Evolutionary conservation across 139 green algal genomes (phyloP).

Genomic region (Spirogloea muscicola): DNA sequence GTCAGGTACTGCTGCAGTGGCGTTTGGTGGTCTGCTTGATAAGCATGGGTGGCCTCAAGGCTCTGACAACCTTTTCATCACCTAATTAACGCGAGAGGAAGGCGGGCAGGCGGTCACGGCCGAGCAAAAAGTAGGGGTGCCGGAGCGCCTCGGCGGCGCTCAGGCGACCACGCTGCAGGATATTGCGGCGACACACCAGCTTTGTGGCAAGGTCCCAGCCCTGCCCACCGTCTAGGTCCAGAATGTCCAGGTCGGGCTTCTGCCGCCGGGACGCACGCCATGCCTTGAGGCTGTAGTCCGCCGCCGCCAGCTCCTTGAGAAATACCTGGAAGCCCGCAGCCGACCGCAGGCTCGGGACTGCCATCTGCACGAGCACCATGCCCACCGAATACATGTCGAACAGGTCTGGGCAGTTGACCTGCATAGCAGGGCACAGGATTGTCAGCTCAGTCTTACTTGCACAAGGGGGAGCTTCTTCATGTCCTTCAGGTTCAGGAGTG

Average conservation of each 20-base stretch:
- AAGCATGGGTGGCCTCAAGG: too few relatives aligned
- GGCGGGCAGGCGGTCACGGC: constrained; percentile 20
- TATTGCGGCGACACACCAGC: constrained; percentile 36
- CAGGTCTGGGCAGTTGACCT: constrained; percentile 52
- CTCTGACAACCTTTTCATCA: too few relatives aligned
- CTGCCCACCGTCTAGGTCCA: constrained; percentile 48
- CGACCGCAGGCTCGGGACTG: constrained; percentile 38
- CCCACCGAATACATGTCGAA: constrained; percentile 61
- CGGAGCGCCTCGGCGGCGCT: constrained; percentile 33
- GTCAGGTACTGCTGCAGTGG: too few relatives aligned
- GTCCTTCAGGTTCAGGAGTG: too few relatives aligned
- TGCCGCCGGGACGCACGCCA: constrained; percentile 36
- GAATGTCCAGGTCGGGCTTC: constrained; percentile 43
- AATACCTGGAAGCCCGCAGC: constrained; percentile 38
- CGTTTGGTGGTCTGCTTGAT: too few relatives aligned
- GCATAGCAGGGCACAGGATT: background rate
- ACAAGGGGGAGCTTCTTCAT: too few relatives aligned
- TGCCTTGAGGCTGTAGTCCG: constrained; percentile 50
- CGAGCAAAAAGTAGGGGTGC: constrained; percentile 52
- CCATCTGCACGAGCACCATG: constrained; percentile 54
- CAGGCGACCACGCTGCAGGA: constrained; percentile 31
- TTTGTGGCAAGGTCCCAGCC: constrained; percentile 55
- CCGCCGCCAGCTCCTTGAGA: constrained; percentile 45
- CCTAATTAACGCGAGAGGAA: too few relatives aligned
- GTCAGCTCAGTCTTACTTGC: too few relatives aligned